A percentile compares a stretch with the other conserved stretches of the same genome.
Conservation (phyloP, 192 early-diverging fungal species). For the Entophlyctis helioformis region DNA sequence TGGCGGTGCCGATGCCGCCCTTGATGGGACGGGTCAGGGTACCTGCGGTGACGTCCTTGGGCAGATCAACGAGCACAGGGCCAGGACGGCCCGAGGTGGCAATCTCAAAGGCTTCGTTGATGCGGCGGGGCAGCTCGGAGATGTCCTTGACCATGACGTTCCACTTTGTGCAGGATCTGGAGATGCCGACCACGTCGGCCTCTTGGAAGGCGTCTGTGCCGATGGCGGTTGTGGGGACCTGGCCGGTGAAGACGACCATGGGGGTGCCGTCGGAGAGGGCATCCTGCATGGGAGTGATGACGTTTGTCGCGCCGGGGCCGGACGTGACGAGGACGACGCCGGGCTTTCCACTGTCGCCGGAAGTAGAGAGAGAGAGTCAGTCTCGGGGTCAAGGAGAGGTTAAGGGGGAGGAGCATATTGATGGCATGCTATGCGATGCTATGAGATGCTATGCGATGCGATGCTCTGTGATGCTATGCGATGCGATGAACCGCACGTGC, state of each 20-base stretch:
- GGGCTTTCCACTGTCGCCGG: conserved; percentile 49
- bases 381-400: no score
- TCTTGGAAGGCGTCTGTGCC: conserved; percentile 98
- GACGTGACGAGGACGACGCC: conserved; percentile 76
- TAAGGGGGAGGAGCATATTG: no score
- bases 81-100: conserved; percentile 91
- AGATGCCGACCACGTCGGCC: conserved; percentile 93
- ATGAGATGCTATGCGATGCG: no score
- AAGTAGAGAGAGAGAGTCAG: no score
- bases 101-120: conserved; percentile 97
- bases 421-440: no score
- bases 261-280: conserved; percentile 90
- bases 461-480: no score
- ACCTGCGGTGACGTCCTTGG: conserved; percentile 94
- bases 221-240: conserved; percentile 82
- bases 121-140: conserved; percentile 87
- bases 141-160: conserved; percentile 98
- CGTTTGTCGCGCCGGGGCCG: conserved; percentile 96
- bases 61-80: conserved; percentile 93
- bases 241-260: conserved; percentile 90
- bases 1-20: conserved; percentile 40
- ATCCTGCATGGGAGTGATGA: conserved; percentile 95
- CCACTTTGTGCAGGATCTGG: conserved; percentile 96
- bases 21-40: conserved; percentile 71
- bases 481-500: no score